phyloP scores from a whole-genome alignment of 2,329 filamentous ascomycete genomes.

The Trichophyton schoenleinii region DNA sequence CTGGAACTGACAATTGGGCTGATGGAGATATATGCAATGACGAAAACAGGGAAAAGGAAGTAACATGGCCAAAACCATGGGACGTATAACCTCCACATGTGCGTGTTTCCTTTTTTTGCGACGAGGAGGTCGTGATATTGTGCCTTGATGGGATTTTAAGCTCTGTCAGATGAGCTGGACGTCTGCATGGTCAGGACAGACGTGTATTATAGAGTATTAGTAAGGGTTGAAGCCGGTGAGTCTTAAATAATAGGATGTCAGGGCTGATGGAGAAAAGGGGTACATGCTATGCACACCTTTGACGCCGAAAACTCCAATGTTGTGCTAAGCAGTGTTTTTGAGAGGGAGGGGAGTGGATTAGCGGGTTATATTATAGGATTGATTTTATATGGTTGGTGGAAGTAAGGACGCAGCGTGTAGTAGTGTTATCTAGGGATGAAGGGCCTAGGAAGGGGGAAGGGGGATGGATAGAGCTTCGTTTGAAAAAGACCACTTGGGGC shows the following conservation, averaged over 20 bases:
- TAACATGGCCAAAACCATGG: background rate
- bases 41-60: background rate
- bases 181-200: background rate
- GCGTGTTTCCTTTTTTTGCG: background rate
- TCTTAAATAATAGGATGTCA: background rate
- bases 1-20: background rate
- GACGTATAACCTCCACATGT: background rate
- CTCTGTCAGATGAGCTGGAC: background rate
- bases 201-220: background rate
- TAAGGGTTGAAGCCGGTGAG: background rate
- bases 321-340: background rate
- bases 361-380: background rate
- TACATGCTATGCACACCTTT: background rate
- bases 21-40: background rate
- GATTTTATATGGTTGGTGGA: background rate
- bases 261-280: background rate
- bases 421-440: background rate
- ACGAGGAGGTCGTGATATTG: background rate
- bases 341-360: background rate
- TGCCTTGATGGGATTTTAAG: background rate
- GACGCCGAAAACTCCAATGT: background rate
- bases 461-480: background rate
- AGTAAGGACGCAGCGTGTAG: background rate
- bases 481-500: background rate
- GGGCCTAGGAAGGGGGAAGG: background rate